phyloP scores from a whole-genome alignment of 805 yeast genomes.

The Isabelozyma pseudorhagii region DNA sequence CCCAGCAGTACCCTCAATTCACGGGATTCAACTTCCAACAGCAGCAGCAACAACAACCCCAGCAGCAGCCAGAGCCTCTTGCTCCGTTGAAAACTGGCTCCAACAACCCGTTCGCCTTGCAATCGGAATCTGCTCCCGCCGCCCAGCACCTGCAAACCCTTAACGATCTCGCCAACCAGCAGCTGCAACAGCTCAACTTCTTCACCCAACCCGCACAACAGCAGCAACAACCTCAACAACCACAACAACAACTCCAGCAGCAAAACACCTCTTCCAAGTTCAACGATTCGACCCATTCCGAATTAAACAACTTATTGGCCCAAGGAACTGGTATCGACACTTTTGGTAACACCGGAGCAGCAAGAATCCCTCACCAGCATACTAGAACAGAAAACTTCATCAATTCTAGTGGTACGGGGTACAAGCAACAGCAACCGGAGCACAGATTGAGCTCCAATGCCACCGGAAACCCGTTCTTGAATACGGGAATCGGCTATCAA shows the following conservation, averaged over 20 bases:
- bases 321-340: conserved; percentile 92
- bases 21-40: conserved; percentile 18
- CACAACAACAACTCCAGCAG: conserved; percentile 28
- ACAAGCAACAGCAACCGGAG: conserved; percentile 42
- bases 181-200: conserved; percentile 28
- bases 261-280: conserved; percentile 33
- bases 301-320: conserved; percentile 74
- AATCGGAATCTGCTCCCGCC: conserved; percentile 15
- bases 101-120: conserved; percentile 73
- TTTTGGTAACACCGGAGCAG: conserved; percentile 81
- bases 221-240: conserved; percentile 13
- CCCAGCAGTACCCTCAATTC: conserved; percentile 27
- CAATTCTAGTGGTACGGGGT: conserved; percentile 87
- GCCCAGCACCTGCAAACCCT: conserved; percentile 22
- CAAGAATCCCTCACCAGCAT: conserved; percentile 89
- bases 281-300: conserved; percentile 49
- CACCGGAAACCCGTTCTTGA: conserved; percentile 59
- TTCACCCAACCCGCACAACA: conserved; percentile 21
- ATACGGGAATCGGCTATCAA: conserved; percentile 52
- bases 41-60: conserved; percentile 20
- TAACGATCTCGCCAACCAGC: conserved; percentile 26
- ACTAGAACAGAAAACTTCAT: conserved; percentile 78
- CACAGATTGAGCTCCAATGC: conserved; percentile 32
- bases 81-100: conserved; percentile 67
- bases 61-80: conserved; percentile 30